Evolutionary conservation across 2,329 filamentous ascomycete genomes (phyloP).

Genomic region (Allantophomopsis lycopodina): DNA sequence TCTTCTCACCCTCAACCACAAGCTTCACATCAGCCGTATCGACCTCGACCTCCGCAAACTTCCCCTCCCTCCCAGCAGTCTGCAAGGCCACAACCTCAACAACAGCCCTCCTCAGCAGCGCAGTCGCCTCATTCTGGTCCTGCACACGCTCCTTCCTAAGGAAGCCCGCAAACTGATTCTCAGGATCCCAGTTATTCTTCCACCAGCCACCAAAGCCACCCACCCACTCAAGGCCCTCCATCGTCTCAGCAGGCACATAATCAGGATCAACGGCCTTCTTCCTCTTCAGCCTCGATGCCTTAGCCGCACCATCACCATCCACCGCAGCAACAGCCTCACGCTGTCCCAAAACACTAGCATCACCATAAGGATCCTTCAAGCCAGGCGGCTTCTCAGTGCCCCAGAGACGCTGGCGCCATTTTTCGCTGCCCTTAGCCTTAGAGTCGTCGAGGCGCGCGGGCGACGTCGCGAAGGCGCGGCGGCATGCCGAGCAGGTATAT

Average conservation of each 20-base stretch:
- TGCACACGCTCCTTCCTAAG: slow-evolving; percentile 20
- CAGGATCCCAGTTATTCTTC: slow-evolving; percentile 20
- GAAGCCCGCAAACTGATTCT: slow-evolving; percentile 26
- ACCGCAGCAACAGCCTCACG: slow-evolving; percentile 4
- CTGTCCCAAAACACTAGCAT: slow-evolving; percentile 15
- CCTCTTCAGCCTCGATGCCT: slow-evolving; percentile 2
- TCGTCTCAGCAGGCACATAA: slow-evolving; percentile 31
- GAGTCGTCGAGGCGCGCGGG: too few species aligned
- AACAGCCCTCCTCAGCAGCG: slow-evolving; percentile 36
- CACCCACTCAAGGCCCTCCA: slow-evolving; percentile 37
- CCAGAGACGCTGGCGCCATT: slow-evolving; percentile 31
- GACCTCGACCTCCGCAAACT: slow-evolving; percentile 5
- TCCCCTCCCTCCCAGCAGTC: slow-evolving; percentile 19
- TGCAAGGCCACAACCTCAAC: slow-evolving; percentile 39
- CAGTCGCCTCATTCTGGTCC: slow-evolving; percentile 20
- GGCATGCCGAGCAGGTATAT: too few species aligned
- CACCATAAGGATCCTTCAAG: slow-evolving; percentile 30
- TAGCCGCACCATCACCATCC: background rate
- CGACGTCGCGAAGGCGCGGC: too few species aligned
- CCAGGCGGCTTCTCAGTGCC: slow-evolving; percentile 33
- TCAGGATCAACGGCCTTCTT: slow-evolving; percentile 7
- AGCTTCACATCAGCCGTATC: slow-evolving; percentile 14
- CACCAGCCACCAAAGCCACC: slow-evolving; percentile 31
- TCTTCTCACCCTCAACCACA: slow-evolving; percentile 7
- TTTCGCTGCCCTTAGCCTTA: slow-evolving; percentile 3